A percentile compares a stretch with the other conserved stretches of the same genome.
Conservation (phyloP, 768 basidiomycete species). For the Panaeolus cyanescens region DNA sequence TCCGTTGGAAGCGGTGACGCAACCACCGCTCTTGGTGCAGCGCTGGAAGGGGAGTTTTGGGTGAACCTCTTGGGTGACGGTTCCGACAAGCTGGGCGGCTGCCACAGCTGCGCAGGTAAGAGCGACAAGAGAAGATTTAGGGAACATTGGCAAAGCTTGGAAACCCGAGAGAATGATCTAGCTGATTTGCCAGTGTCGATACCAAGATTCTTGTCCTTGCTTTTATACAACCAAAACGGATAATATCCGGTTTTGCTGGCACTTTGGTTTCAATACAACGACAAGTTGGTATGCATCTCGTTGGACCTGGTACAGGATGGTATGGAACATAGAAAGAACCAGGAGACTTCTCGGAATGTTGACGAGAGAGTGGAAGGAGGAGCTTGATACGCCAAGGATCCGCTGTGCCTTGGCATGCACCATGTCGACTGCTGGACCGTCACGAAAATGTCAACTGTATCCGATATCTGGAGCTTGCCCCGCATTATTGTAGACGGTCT, state of each 20-base stretch:
- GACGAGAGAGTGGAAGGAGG: background rate
- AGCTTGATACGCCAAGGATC: background rate
- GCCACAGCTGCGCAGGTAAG: slow-evolving; percentile 1
- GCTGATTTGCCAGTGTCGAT: background rate
- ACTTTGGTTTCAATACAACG: background rate
- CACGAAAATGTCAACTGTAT: background rate
- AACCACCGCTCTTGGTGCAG: slow-evolving; percentile 10
- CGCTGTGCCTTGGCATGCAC: background rate
- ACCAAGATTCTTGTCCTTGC: background rate
- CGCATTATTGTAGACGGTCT: background rate
- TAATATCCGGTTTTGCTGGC: slow-evolving; percentile 1
- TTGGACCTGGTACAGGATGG: too few species aligned
- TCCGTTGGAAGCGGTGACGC: slow-evolving; percentile 4
- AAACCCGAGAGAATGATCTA: background rate
- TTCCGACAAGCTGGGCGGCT: slow-evolving; percentile 6
- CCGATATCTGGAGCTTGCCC: background rate
- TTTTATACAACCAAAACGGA: background rate
- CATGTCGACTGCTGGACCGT: background rate
- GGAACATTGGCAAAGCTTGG: slow-evolving; percentile 4
- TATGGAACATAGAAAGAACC: background rate
- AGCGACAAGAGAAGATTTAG: slow-evolving; percentile 8
- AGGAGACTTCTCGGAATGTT: background rate
- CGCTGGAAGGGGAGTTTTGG: slow-evolving; percentile 12
- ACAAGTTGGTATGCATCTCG: background rate
- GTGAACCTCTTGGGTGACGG: slow-evolving; percentile 3